Percentiles rank a stretch among this genome's conserved stretches.
Evolutionary conservation across 306 rosid species (phyloP).

Genomic region (Corylus heterophylla): DNA sequence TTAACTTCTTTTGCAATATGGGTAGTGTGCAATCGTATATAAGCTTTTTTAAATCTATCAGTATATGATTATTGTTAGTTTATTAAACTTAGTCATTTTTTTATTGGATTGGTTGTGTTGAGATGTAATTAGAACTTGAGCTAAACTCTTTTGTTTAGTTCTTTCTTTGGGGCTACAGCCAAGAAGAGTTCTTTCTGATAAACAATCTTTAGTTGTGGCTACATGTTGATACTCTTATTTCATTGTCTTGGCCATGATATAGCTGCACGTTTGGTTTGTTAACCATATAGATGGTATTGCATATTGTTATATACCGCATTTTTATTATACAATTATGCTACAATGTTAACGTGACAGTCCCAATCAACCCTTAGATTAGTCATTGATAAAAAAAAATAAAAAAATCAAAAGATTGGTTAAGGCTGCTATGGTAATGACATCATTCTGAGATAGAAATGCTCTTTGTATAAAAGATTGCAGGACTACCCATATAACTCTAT

Average conservation of each 20-base stretch:
- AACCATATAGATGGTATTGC: background rate
- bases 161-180: background rate
- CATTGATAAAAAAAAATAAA: no score
- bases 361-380: no score
- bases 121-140: background rate
- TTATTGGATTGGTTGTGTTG: background rate
- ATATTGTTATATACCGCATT: no score
- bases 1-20: constrained; percentile 21
- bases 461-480: no score
- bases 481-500: no score
- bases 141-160: background rate
- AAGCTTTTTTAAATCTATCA: background rate
- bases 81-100: constrained; percentile 5
- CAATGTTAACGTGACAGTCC: no score
- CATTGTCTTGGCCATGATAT: background rate
- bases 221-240: no score
- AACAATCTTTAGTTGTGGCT: background rate
- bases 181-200: background rate
- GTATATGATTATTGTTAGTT: background rate
- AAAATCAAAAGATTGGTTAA: no score
- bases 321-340: no score
- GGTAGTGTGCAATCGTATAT: constrained; percentile 23
- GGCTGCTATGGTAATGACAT: no score
- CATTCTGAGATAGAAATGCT: no score
- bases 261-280: background rate